These are phyloP conservation scores for Leccinum disarticulatum DNA, from an alignment of 768 basidiomycete species.

Conservation along the genomic window DNA sequence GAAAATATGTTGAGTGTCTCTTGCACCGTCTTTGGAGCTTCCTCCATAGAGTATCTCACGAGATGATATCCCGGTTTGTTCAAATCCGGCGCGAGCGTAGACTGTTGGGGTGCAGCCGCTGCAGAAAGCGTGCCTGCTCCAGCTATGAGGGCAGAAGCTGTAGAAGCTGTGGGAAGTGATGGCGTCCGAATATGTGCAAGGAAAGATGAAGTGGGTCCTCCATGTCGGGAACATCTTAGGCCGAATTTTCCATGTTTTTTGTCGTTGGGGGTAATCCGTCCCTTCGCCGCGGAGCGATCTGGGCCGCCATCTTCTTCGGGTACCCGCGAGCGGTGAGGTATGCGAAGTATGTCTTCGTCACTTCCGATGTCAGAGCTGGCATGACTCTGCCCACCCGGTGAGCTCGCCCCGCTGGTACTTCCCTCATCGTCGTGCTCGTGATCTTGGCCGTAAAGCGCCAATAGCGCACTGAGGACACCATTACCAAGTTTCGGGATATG, in stretches of 20 bases:
- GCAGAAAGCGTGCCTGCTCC: slow-evolving; percentile 66
- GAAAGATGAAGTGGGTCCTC: slow-evolving; percentile 29
- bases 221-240: slow-evolving; percentile 22
- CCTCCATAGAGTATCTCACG: slow-evolving; percentile 46
- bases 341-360: slow-evolving; percentile 17
- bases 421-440: slow-evolving; percentile 31
- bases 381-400: slow-evolving; percentile 19
- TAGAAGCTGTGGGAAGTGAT: slow-evolving; percentile 20
- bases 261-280: neutral
- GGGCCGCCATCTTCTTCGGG: slow-evolving; percentile 6
- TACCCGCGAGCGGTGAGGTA: slow-evolving; percentile 25
- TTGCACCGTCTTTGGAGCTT: neutral
- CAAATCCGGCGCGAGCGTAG: slow-evolving; percentile 54
- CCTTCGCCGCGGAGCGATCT: slow-evolving; percentile 3
- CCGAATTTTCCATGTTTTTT: neutral
- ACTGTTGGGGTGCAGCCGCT: slow-evolving; percentile 51
- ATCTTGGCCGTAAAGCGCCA: slow-evolving; percentile 55
- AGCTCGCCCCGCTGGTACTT: slow-evolving; percentile 24
- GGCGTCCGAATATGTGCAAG: slow-evolving; percentile 19
- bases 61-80: slow-evolving; percentile 65
- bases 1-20: slow-evolving; percentile 3
- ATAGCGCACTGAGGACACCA: slow-evolving; percentile 64
- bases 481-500: slow-evolving; percentile 32
- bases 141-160: slow-evolving; percentile 62
- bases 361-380: slow-evolving; percentile 23